Evolutionary conservation across 2,329 filamentous ascomycete species (phyloP).

Genomic region (Colletotrichum sansevieriae): DNA sequence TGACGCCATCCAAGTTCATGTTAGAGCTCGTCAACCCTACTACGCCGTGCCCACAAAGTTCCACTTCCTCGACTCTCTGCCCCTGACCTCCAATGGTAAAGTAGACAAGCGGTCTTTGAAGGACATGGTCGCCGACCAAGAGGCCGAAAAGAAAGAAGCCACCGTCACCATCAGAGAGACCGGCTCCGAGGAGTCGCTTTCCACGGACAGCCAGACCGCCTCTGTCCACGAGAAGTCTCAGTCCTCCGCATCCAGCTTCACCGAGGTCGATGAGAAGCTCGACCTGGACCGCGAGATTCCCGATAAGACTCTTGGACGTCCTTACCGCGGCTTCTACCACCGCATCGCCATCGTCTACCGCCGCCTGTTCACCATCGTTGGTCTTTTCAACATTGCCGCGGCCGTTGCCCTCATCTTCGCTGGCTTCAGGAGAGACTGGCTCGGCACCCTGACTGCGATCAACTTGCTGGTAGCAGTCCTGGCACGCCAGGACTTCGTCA

Average conservation of each 20-base stretch:
- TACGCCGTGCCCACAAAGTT: conserved; percentile 66
- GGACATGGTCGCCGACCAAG: conserved; percentile 45
- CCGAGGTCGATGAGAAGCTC: conserved; percentile 36
- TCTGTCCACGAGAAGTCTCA: conserved; percentile 8
- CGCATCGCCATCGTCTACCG: conserved; percentile 67
- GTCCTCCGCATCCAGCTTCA: conserved; percentile 33
- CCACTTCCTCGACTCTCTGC: conserved; percentile 58
- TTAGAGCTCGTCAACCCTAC: conserved; percentile 62
- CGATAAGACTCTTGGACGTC: conserved; percentile 55
- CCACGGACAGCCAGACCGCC: conserved; percentile 14
- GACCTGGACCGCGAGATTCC: conserved; percentile 49
- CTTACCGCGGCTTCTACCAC: conserved; percentile 55
- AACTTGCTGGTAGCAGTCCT: conserved; percentile 64
- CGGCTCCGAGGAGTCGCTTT: conserved; percentile 18
- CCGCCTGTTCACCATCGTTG: conserved; percentile 66
- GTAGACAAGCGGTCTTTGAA: conserved; percentile 65
- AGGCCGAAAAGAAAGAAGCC: conserved; percentile 1
- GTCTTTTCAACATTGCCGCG: conserved; percentile 63
- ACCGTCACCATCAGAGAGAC: conserved; percentile 20
- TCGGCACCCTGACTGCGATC: conserved; percentile 58
- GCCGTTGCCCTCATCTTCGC: conserved; percentile 56
- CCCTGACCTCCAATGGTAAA: conserved; percentile 68
- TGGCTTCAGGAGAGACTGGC: conserved; percentile 43
- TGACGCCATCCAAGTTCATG: conserved; percentile 53
- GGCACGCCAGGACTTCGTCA: conserved; percentile 65